Percentiles rank a stretch among this genome's conserved stretches.
Evolutionary conservation across 768 basidiomycete species (phyloP).

Genomic region (Leccinum subtestaceum): DNA sequence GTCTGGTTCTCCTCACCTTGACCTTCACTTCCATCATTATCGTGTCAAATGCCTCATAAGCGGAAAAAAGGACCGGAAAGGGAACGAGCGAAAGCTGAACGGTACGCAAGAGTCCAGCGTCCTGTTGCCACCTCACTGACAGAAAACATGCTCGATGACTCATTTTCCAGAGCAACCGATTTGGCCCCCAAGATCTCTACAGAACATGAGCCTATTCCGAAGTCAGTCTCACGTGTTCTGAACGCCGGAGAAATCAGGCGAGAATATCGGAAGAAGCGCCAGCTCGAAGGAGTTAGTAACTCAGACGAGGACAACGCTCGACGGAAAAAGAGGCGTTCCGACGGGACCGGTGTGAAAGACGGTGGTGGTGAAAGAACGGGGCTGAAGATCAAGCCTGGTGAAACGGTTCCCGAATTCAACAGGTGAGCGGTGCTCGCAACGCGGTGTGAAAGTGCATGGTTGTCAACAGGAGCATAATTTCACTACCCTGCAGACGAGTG

Average conservation of each 20-base stretch:
- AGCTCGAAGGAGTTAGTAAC: slow-evolving; percentile 24
- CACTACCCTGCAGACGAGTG: slow-evolving; percentile 52
- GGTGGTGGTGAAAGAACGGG: slow-evolving; percentile 17
- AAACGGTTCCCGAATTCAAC: slow-evolving; percentile 76
- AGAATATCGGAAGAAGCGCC: slow-evolving; percentile 52
- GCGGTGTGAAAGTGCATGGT: slow-evolving; percentile 11
- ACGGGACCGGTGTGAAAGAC: slow-evolving; percentile 17
- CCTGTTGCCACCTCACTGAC: neutral
- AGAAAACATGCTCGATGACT: neutral
- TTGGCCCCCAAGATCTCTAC: slow-evolving; percentile 44
- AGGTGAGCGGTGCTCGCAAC: slow-evolving; percentile 42
- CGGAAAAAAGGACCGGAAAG: slow-evolving; percentile 52
- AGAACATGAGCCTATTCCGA: slow-evolving; percentile 64
- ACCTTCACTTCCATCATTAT: slow-evolving; percentile 19
- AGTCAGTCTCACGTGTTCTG: slow-evolving; percentile 61
- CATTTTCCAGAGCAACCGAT: slow-evolving; percentile 44
- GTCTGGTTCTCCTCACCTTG: neutral
- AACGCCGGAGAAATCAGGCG: slow-evolving; percentile 59
- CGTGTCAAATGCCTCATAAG: slow-evolving; percentile 61
- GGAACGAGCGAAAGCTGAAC: slow-evolving; percentile 40
- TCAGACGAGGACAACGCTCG: slow-evolving; percentile 25
- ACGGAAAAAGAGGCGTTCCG: slow-evolving; percentile 31
- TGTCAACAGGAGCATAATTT: slow-evolving; percentile 5
- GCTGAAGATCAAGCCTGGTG: slow-evolving; percentile 58
- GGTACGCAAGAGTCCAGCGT: slow-evolving; percentile 34